phyloP scores from a whole-genome alignment of 2,329 filamentous ascomycete genomes.

The Epicoccum sorghinum region DNA sequence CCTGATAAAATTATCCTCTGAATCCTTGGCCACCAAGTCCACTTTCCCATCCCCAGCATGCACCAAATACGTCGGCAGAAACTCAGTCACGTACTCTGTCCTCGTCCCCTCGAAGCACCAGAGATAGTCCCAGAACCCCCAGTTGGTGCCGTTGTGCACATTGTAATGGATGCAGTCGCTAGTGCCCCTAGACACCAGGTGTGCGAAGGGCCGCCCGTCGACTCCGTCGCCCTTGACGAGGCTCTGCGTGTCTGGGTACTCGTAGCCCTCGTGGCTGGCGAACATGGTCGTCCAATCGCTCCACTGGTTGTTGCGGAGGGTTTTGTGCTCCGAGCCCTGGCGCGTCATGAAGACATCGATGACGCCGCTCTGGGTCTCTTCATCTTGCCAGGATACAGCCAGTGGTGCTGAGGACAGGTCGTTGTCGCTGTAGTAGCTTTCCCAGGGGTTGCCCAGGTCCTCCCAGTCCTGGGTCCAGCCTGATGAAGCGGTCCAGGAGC shows the following conservation, averaged over 20 bases:
- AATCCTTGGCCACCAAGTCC: neutral
- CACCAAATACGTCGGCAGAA: conserved; percentile 3
- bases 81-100: neutral
- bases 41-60: neutral
- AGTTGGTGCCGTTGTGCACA: conserved; percentile 9
- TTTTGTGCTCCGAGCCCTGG: conserved; percentile 3
- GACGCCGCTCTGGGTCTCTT: neutral
- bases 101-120: neutral
- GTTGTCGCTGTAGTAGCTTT: neutral
- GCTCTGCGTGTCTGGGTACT: conserved; percentile 17
- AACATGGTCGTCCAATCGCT: conserved; percentile 7
- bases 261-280: conserved; percentile 16
- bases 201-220: conserved; percentile 9
- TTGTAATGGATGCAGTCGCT: conserved; percentile 16
- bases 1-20: neutral
- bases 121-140: conserved; percentile 5
- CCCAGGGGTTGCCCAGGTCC: conserved; percentile 1
- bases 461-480: conserved; percentile 5
- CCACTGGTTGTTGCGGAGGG: conserved; percentile 14
- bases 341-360: conserved; percentile 14
- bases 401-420: neutral
- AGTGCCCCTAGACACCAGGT: conserved; percentile 13
- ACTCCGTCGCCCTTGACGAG: conserved; percentile 5
- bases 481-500: neutral
- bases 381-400: conserved; percentile 2